Evolutionary conservation across 805 yeast species (phyloP), one percentile per base, ranked within the genome.

Genomic region (Nakazawaea ishiwadae): DNA sequence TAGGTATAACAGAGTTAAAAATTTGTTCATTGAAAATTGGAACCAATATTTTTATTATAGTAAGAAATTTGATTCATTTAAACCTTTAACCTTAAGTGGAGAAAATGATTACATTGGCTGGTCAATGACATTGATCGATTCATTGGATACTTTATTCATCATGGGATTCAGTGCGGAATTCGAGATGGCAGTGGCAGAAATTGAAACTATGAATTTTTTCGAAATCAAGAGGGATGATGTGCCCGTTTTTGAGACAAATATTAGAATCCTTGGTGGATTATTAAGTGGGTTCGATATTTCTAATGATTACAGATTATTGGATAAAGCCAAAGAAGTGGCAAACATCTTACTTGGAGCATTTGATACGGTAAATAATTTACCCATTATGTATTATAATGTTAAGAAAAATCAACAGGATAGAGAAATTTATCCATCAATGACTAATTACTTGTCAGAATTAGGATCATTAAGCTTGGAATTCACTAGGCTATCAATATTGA

Each of bases 221-320:
- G 69, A 77, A 29, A 68, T 77, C 31, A 77, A 85, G 45, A 71
- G 87, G 8, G 77, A 81, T 2, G 82, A 42, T 27, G 7, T 90
- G 0, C 96, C 89, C 54, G 93, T 89, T 1, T 91, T 90, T 58
- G 97, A 91, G 58, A 73, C 85, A 2, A 77, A 88, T 7, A 90
- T 90, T 17, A 64, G 97, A 29, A 75, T 86, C 1, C 54, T 90
- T 19, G 98, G 98, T 0, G 88, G 96, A 0, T 65, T 90, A 20
- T 54, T 90, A 17, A 79, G 93, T 2, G 77, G 87, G 6, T 76
- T 71, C 47, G 81, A 78, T 34, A 51, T 78, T 26, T 66, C 78
- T 0, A 39, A 51, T 0, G 62, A 62, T 1, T 44, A 54, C 28
- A 44, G 65, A 1, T 56, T 68, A 12, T 51, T 72, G 6, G 48